These are phyloP conservation scores for Aurantiochytrium sp. DNA, from an alignment of 108 stramenopile genomes.

Conservation along the genomic window DNA sequence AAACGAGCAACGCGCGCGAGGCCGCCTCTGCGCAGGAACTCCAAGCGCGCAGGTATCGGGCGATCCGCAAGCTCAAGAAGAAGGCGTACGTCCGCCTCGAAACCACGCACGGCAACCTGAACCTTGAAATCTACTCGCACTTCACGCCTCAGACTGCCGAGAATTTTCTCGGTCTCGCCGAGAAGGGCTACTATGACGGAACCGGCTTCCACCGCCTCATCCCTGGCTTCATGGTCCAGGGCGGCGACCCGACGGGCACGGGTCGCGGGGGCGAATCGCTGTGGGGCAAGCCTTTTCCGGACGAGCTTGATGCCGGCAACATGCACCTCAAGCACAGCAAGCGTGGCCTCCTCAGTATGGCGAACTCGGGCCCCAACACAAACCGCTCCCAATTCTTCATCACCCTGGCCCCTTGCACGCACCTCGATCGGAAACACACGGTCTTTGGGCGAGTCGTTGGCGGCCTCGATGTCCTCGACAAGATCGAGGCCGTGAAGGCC, in stretches of 20 bases:
- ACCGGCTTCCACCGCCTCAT: conserved; percentile 84
- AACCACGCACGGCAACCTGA: conserved; percentile 75
- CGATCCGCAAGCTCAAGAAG: conserved; percentile 63
- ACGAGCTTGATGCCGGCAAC: conserved; percentile 81
- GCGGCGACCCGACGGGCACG: conserved; percentile 81
- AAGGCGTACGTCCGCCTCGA: conserved; percentile 82
- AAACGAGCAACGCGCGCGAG: conserved; percentile 56
- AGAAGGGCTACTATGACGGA: conserved; percentile 75
- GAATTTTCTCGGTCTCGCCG: conserved; percentile 83
- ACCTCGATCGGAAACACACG: conserved; percentile 91
- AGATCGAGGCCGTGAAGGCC: conserved; percentile 65
- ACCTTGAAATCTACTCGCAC: conserved; percentile 85
- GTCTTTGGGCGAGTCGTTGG: conserved; percentile 88
- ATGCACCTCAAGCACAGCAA: conserved; percentile 44
- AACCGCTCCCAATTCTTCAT: conserved; percentile 91
- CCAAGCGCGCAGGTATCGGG: conserved; percentile 65
- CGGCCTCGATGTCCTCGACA: conserved; percentile 75
- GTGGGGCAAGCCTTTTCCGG: conserved; percentile 74
- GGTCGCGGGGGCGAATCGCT: conserved; percentile 77
- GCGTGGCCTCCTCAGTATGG: conserved; percentile 81
- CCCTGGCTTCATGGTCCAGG: conserved; percentile 86
- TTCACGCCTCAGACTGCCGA: conserved; percentile 78
- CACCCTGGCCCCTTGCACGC: conserved; percentile 73
- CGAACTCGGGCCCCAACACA: conserved; percentile 84
- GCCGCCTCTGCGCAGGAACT: conserved; percentile 82